Conservation (phyloP, 2,329 filamentous ascomycete genomes). For the Penicillium thymicola region DNA sequence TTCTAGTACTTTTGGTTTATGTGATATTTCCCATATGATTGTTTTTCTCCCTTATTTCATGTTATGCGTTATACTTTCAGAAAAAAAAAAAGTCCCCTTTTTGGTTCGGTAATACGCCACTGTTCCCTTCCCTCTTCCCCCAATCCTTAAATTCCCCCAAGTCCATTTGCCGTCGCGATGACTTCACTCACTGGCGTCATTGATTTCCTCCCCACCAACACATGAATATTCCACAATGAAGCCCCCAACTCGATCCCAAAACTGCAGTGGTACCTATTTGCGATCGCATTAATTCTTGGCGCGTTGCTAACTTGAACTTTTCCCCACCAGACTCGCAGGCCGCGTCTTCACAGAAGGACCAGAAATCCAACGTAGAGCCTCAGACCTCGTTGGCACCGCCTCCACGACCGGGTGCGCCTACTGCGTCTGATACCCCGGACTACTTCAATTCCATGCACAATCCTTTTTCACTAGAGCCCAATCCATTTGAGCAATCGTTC, state of each 20-base stretch:
- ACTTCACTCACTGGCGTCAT: slow-evolving; percentile 39
- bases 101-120: slow-evolving; percentile 34
- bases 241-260: slow-evolving; percentile 15
- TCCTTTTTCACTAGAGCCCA: slow-evolving; percentile 68
- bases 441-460: slow-evolving; percentile 64
- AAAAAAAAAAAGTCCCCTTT: slow-evolving; percentile 17
- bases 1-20: slow-evolving; percentile 13
- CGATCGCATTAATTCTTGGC: slow-evolving; percentile 13
- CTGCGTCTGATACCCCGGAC: slow-evolving; percentile 59
- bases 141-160: slow-evolving; percentile 25
- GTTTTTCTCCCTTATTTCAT: slow-evolving; percentile 4
- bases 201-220: slow-evolving; percentile 25
- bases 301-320: slow-evolving; percentile 22
- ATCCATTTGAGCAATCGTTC: slow-evolving; percentile 97
- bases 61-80: slow-evolving; percentile 14
- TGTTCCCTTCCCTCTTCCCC: slow-evolving; percentile 21
- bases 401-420: slow-evolving; percentile 56
- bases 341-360: slow-evolving; percentile 33
- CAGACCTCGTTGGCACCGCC: slow-evolving; percentile 68
- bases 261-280: slow-evolving; percentile 22
- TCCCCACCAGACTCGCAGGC: slow-evolving; percentile 29
- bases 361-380: slow-evolving; percentile 51
- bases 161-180: slow-evolving; percentile 33
- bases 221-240: slow-evolving; percentile 16
- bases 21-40: not conserved